Evolutionary conservation across 2,329 filamentous ascomycete species (phyloP), one percentile per base, ranked within the genome.

Genomic region (Pestalotiopsis sp.): DNA sequence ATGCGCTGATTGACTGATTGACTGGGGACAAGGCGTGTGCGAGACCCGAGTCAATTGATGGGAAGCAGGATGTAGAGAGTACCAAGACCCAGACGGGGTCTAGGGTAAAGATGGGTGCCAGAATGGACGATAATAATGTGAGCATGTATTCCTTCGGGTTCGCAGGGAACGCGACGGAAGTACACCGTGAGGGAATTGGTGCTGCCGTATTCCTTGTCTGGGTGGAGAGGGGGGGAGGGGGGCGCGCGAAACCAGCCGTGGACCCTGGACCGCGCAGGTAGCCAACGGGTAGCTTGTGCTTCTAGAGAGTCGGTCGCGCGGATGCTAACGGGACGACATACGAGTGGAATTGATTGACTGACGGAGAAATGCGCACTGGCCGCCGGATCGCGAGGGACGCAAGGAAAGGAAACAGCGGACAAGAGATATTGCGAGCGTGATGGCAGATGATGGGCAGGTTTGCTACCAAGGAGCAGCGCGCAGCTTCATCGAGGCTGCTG

Each of bases 141-240:
- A 55, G 55, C 17, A 66, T 59, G 64, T 66, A 66, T 66, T 39
- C 55, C 23, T 41, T 38, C 55, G 25, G 55, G 20, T 65, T 64
- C 64, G 64, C 64, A 66, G 64, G 64, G 64, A 55, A 49, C 45
- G 64, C 61, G 36, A 64, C 61, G 38, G 25, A 64, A 23, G 61
- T 64, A 64, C 38, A 59, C 41, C 20, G 25, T 59, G 64, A 60
- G 49, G 64, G 64, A 66, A 60, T 41, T 59, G 55, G 39, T 38
- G 52, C 39, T 60, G 52, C 59, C 60, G 64, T 66, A 66, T 60
- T 66, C 64, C 39, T 41, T 41, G 27, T 45, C 63, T n/a, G 27
- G 52, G n/a, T 59, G 52, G 64, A 38, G 36, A 27, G 64, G 55
- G 55, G 52, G 36, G 64, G 55, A 45, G 31, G n/a, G 55, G 49